These are phyloP conservation scores for Austroboletus eburneus DNA, from an alignment of 768 basidiomycete genomes.

Conservation along the genomic window DNA sequence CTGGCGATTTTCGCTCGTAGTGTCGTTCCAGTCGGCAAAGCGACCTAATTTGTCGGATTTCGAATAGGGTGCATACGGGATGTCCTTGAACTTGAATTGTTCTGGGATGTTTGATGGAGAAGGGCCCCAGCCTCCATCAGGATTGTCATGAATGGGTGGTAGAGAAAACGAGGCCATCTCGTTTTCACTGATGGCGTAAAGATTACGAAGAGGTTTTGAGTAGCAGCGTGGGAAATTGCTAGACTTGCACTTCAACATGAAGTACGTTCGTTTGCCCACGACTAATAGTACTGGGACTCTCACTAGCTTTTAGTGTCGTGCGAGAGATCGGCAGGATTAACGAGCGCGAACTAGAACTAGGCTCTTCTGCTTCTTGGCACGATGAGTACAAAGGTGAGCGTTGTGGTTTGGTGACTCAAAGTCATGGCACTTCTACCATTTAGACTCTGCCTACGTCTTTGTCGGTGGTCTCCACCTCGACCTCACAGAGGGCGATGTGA, in stretches of 20 bases:
- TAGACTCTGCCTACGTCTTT: slow-evolving; percentile 94
- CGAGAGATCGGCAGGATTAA: slow-evolving; percentile 94
- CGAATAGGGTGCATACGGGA: slow-evolving; percentile 97
- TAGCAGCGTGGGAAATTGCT: slow-evolving; percentile 22
- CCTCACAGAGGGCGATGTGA: slow-evolving; percentile 95
- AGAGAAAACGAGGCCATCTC: slow-evolving; percentile 79
- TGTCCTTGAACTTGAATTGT: slow-evolving; percentile 97
- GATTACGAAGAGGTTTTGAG: slow-evolving; percentile 22
- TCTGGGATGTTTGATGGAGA: slow-evolving; percentile 80
- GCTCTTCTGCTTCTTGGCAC: slow-evolving; percentile 80
- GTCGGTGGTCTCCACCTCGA: slow-evolving; percentile 85
- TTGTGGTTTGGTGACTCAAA: slow-evolving; percentile 3
- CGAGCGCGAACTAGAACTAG: slow-evolving; percentile 80
- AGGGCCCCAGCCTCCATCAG: slow-evolving; percentile 90
- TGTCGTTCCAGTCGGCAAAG: slow-evolving; percentile 96
- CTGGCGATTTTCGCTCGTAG: slow-evolving; percentile 60
- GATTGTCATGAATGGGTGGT: slow-evolving; percentile 86
- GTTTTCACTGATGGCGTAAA: slow-evolving; percentile 5
- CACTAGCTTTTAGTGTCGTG: slow-evolving; percentile 59
- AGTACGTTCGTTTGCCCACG: slow-evolving; percentile 45
- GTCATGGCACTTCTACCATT: not conserved
- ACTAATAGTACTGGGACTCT: slow-evolving; percentile 1
- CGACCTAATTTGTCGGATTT: slow-evolving; percentile 98
- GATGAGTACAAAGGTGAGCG: slow-evolving; percentile 82
- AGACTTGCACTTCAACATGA: slow-evolving; percentile 46